Evolutionary conservation across 1,284 basidiomycete genomes (phyloP), one percentile per base, ranked within the genome.

Genomic region (Moesziomyces parantarcticus): DNA sequence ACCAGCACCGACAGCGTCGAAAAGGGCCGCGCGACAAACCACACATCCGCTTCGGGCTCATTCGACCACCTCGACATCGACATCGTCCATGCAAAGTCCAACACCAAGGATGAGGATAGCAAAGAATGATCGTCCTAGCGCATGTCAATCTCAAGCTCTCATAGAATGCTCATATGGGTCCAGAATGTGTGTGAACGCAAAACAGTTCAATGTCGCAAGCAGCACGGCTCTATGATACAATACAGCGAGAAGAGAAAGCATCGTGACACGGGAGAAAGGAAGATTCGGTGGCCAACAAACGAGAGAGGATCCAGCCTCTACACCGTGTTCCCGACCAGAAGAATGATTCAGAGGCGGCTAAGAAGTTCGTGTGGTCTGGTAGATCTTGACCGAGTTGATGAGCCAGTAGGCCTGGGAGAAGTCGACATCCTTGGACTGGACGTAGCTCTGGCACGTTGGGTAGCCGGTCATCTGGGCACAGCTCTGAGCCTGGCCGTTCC

Each of bases 371-470:
- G 3, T 18, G 32, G 65, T 73, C 59, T 76, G 75, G 50, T 76
- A 76, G 23, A 76, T 43, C 58, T 74, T 76, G 45, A 76, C 66
- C 25, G 53, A 61, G 48, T 76, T 74, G 67, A 76, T 76, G 21
- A 70, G 36, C 75, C 75, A 76, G 39, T 76, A 76, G 2, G 70
- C 75, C 53, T 74, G 25, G 47, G 59, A 63, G 36, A 76, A 58
- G 23, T 76, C 67, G 13, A 66, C 56, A 23, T 58, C 48, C 21
- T 57, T 50, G n/a, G 45, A 50, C 59, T 67, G 65, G 1, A 76
- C 67, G 45, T 70, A 76, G 39, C 36, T 50, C 49, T 65, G 43
- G 58, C 75, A 76, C 13, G 54, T 67, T 0, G 44, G 18, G 55
- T 60, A 66, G 21, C 75, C 75, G 18, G 75, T 76, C 43, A 60